Evolutionary conservation across 495 filamentous ascomycete species (phyloP).

Genomic region (Aspergillus wentii): DNA sequence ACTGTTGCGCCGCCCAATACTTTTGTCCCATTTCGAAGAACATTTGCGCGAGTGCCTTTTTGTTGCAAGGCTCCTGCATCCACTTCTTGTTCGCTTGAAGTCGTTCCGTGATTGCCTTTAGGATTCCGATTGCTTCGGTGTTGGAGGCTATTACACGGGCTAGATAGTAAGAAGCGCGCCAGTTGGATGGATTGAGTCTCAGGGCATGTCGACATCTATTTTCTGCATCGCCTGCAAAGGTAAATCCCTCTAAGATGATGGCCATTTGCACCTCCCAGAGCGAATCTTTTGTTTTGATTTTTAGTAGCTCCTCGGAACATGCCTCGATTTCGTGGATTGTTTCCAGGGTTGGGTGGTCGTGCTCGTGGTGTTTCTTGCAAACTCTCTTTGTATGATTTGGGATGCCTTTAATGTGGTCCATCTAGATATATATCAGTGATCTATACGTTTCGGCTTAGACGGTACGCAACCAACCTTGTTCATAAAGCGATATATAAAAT

Average conservation of each 20-base stretch:
- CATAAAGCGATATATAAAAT: constrained; percentile 7
- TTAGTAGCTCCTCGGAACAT: constrained; percentile 8
- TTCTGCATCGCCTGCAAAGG: constrained; percentile 9
- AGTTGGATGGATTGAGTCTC: constrained; percentile 28
- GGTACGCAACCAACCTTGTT: constrained; percentile 13
- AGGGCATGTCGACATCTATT: constrained; percentile 22
- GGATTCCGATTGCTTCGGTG: constrained; percentile 23
- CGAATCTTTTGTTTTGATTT: constrained; percentile 11
- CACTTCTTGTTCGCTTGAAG: constrained; percentile 5
- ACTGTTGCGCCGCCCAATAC: constrained; percentile 16
- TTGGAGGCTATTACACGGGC: constrained; percentile 19
- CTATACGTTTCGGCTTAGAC: no score
- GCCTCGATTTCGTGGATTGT: constrained; percentile 11
- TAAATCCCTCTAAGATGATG: constrained; percentile 13
- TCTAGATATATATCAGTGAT: no score
- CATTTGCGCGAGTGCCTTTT: constrained; percentile 9
- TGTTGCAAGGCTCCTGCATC: constrained; percentile 2
- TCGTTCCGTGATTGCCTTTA: constrained; percentile 9
- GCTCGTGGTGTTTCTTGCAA: not conserved
- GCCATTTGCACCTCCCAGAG: constrained; percentile 34
- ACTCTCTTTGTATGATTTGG: no score
- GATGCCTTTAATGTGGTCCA: no score
- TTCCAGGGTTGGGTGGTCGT: not conserved
- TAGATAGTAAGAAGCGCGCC: constrained; percentile 30
- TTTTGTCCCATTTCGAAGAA: constrained; percentile 14